Percentiles rank a stretch among this genome's conserved stretches.
Evolutionary conservation across 192 early-diverging fungal species (phyloP).

Genomic region (Phycomyces nitens): DNA sequence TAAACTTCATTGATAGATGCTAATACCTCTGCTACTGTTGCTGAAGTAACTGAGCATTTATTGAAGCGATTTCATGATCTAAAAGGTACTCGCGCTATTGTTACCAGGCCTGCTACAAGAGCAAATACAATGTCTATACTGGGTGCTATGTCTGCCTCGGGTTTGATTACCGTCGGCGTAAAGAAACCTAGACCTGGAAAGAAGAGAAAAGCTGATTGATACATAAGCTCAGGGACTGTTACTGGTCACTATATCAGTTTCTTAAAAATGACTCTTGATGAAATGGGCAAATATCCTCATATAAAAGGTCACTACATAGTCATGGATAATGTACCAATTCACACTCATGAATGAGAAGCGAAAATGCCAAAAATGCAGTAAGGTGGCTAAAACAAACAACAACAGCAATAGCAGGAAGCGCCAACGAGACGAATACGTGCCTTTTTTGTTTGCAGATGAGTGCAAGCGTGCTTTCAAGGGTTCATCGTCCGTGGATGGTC

Average conservation of each 20-base stretch:
- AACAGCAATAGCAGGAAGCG: too few relatives aligned
- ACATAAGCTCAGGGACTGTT: conserved; percentile 2
- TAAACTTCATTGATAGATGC: not conserved
- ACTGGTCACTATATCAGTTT: not conserved
- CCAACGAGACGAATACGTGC: too few relatives aligned
- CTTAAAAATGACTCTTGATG: too few relatives aligned
- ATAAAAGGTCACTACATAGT: too few relatives aligned
- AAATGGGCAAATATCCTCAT: too few relatives aligned
- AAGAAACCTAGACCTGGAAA: conserved; percentile 3
- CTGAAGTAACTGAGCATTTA: conserved; percentile 10
- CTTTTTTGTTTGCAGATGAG: too few relatives aligned
- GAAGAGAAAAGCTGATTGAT: conserved; percentile 5
- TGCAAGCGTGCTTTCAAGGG: too few relatives aligned
- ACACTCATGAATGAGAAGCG: too few relatives aligned
- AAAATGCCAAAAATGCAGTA: too few relatives aligned
- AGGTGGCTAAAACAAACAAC: too few relatives aligned
- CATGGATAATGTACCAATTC: too few relatives aligned
- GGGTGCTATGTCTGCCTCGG: conserved; percentile 6
- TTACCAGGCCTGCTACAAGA: conserved; percentile 8
- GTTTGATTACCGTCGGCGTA: conserved; percentile 4
- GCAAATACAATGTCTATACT: conserved; percentile 11
- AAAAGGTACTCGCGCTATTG: conserved; percentile 3
- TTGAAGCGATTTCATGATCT: conserved; percentile 3
- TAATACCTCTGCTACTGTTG: conserved; percentile 10
- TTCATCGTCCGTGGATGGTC: too few relatives aligned